Base-by-base conservation (phyloP, 2,329 filamentous ascomycete species). In the Neopestalotiopsis clavispora region DNA sequence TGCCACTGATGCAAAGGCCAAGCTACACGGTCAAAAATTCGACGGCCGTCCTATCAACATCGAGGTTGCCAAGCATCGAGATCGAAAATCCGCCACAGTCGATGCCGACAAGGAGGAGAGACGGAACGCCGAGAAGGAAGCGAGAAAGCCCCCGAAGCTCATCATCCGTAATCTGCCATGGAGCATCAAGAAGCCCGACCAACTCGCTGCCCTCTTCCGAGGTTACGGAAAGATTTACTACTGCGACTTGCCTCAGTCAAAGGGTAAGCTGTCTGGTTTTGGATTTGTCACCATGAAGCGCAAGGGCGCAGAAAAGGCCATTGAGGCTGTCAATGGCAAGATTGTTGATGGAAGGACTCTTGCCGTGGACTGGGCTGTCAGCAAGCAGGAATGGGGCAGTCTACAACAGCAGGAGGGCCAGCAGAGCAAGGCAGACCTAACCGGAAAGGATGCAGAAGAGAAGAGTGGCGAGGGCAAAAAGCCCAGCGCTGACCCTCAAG, bases 321-420 rank as follows among this genome's bases (percentile, higher is more conserved):
- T 99, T 68, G 90, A 92, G 69, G 90, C 87, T 28, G 85, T 98
- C 73, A 99, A 98, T 80, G 96, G 95, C 69, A 98, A 94, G 78
- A 89, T 92, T 70, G 87, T 99, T 23, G 95, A 97, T 78, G 96
- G 95, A 2, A 89, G 96, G 75, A 92, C 91, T 9, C 81, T 99
- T 70, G 96, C 95, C 34, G 96, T 99, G 6, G 96, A 99, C 82
- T 99, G 94, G 94, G 95, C 97, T 40, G 94, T 98, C 3, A 94
- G 98, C 70, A 97, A 97, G 83, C 87, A 91, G 57, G 90, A 91
- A 6, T 99, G 94, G 94, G 88, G 95, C 71, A 86, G 90, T 70
- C 84, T 90, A 71, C 34, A 38, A 38, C 34, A 38, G 34, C 86
- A 90, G 67, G 78, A 83, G 60, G 79, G 78, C 5, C 79, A 83